These are phyloP conservation scores for Boletus pseudopeckii DNA, from an alignment of 768 basidiomycete genomes.

Conservation along the genomic window DNA sequence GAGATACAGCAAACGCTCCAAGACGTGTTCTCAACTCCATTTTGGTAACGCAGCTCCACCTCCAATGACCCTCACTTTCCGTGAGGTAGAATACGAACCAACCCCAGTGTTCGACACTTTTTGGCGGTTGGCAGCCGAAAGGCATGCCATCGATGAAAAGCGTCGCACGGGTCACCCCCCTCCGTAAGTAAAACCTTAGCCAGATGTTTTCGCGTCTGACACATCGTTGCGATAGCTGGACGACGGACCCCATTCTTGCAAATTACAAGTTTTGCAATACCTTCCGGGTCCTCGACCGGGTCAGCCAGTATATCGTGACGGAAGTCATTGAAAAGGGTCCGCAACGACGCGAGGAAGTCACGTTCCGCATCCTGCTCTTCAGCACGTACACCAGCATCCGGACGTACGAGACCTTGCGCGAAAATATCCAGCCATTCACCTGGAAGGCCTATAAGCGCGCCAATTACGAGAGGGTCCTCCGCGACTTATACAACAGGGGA, in stretches of 20 bases:
- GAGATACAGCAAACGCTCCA: conserved; percentile 24
- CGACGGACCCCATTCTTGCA: conserved; percentile 55
- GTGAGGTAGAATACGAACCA: conserved; percentile 38
- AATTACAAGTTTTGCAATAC: conserved; percentile 67
- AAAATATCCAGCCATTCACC: conserved; percentile 53
- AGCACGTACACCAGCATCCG: conserved; percentile 67
- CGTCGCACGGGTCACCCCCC: conserved; percentile 46
- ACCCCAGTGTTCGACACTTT: conserved; percentile 60
- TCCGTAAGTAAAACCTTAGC: conserved; percentile 44
- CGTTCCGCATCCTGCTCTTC: conserved; percentile 71
- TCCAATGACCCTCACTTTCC: conserved; percentile 33
- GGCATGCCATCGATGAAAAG: conserved; percentile 54
- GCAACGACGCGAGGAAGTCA: conserved; percentile 55
- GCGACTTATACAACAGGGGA: conserved; percentile 35
- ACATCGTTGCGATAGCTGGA: conserved; percentile 52
- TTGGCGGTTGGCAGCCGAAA: conserved; percentile 55
- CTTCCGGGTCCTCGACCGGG: conserved; percentile 69
- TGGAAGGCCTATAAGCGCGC: conserved; percentile 56
- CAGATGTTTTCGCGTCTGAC: conserved; percentile 13
- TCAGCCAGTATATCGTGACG: conserved; percentile 62
- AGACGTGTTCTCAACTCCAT: conserved; percentile 18
- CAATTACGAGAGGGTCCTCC: conserved; percentile 53
- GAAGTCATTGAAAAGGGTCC: conserved; percentile 70
- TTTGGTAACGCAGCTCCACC: conserved; percentile 12
- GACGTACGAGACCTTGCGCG: conserved; percentile 63